Evolutionary conservation across 257 asterid genomes (phyloP), one percentile per base, ranked within the genome.

Genomic region (Solanum piurae): DNA sequence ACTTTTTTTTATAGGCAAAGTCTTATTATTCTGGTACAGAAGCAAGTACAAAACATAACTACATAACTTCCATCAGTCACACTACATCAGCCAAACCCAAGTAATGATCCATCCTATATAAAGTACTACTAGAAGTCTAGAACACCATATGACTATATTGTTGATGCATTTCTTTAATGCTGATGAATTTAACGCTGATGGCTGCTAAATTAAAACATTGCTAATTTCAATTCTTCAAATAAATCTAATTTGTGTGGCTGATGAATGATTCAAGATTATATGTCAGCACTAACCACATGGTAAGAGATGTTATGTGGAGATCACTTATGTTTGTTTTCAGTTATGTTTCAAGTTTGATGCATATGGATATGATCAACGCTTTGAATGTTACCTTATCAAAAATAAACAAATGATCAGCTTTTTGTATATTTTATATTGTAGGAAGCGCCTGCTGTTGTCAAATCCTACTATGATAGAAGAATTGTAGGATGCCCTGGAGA

Each of bases 401-500:
- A 1, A 60, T 21, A 60, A 60, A 21, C 25, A 60, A 60, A 52
- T 82, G 71, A 29, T 82, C 31, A 82, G 20, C 4, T 49, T 64
- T 44, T 31, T 79, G 69, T 9, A 49, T 82, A 9, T 49, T 87
- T 74, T 20, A 80, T 49, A 49, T 84, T 86, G 83, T 91, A 96
- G 99, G 98, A 95, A 94, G 93, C 91, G 85, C 98, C 98, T 73
- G 98, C 98, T 31, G 91, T 96, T 85, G 86, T 96, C 79, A 89
- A 92, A 86, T 96, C 99, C 68, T 90, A 89, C 91, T 96, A 91
- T 84, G 93, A 92, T 89, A 94, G 88, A 92, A 94, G 98, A 92
- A 95, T 96, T 91, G 98, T 95, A 75, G 99, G 99, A 75, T 96
- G 99, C 89, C 98, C 99, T 27, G 99, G 99, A 73, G 98, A 88